Percentiles rank a stretch among this genome's conserved stretches.
Evolutionary conservation across 139 green algal genomes (phyloP).

Genomic region (Tetradesmus lagerheimii): DNA sequence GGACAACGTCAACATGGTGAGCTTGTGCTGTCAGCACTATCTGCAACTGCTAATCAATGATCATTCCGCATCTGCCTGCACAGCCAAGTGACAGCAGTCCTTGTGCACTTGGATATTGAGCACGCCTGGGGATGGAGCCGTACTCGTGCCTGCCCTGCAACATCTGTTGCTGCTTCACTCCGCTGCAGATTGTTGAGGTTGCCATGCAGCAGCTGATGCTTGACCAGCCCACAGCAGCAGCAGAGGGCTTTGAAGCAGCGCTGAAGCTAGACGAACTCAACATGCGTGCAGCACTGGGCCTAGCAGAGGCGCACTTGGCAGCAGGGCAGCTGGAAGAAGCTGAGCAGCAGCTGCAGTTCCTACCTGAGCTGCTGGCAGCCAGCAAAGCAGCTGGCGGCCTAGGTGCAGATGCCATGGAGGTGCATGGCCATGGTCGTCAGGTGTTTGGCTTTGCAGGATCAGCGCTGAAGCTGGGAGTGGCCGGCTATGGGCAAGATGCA

Average conservation of each 20-base stretch:
- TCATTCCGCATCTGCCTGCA: too few relatives aligned
- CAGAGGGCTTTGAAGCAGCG: slow-evolving; percentile 60
- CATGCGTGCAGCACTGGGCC: slow-evolving; percentile 65
- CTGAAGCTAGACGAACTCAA: slow-evolving; percentile 73
- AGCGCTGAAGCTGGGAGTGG: background rate
- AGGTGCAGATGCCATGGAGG: background rate
- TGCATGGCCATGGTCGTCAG: background rate
- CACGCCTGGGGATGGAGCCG: too few relatives aligned
- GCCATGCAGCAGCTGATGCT: slow-evolving; percentile 60
- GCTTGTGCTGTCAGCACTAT: background rate
- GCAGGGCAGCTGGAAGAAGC: slow-evolving; percentile 70
- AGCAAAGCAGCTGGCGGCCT: background rate
- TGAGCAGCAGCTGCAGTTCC: slow-evolving; percentile 64
- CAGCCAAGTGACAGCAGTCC: too few relatives aligned
- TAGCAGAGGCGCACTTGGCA: slow-evolving; percentile 64
- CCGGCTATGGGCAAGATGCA: background rate
- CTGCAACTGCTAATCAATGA: background rate
- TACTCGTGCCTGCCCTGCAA: too few relatives aligned
- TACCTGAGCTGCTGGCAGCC: slow-evolving; percentile 57
- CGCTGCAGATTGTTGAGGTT: slow-evolving; percentile 54
- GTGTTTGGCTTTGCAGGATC: background rate
- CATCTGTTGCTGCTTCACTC: too few relatives aligned
- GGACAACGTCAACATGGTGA: slow-evolving; percentile 38
- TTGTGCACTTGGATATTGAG: too few relatives aligned
- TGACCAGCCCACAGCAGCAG: slow-evolving; percentile 62